Evolutionary conservation across 163 green algal species (phyloP), one percentile per base, ranked within the genome.

Genomic region (Prototheca wickerhamii): DNA sequence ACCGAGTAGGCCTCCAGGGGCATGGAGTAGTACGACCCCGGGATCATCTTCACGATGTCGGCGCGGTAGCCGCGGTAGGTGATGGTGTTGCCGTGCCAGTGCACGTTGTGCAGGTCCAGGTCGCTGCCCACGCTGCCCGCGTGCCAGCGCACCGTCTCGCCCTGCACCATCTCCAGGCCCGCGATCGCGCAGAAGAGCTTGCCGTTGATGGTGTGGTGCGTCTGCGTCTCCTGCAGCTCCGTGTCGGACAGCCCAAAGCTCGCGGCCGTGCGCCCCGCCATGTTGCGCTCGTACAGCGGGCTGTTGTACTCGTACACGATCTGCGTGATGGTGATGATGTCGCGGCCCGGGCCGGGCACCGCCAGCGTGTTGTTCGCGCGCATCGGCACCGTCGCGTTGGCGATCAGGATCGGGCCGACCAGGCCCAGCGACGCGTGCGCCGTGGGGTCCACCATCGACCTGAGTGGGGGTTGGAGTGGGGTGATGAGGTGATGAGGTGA

Each of bases 11-110:
- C 28, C 32, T 67, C 31, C 52, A 83, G 69, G 40, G 73, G 42
- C 33, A 63, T 3, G 4, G 44, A 60, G 30, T 61, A 43, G n/a
- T 40, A 26, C n/a, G 57, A 68, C 46, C 66, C 64, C 2, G 75
- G 46, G 0, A 82, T 46, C 58, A 82, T 63, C 28, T 58, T 72
- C 18, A 82, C 26, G 29, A 65, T 61, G 65, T 76, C 64, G 33
- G 52, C 60, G 43, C 67, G 67, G 31, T 58, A 43, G 33, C 67
- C 67, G 26, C 50, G 58, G 52, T 56, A 44, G 42, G 42, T 43
- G 49, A 89, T 65, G 0, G 61, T 72, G 67, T 87, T 82, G 60
- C 83, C 86, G 56, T 91, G 83, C 79, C 83, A 87, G 72, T 93
- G 85, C 34, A 76, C 77, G 67, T 81, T 89, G 76, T 92, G 86